phyloP scores from a whole-genome alignment of 2,329 filamentous ascomycete genomes.

The Colletotrichum melonis region DNA sequence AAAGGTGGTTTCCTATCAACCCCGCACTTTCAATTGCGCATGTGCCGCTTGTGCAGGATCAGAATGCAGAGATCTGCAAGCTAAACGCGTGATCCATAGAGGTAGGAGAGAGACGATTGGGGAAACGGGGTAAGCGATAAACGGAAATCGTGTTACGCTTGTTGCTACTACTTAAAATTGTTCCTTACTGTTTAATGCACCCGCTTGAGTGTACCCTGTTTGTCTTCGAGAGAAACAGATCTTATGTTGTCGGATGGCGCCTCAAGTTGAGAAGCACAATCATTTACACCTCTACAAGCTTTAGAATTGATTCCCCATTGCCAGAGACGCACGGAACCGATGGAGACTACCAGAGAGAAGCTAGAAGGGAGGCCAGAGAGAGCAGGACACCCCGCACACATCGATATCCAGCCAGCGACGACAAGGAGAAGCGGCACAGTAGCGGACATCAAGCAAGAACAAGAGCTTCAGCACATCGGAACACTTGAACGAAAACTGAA shows the following conservation, averaged over 20 bases:
- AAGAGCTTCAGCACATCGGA: conserved; percentile 46
- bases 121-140: too few species aligned
- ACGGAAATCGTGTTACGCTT: neutral
- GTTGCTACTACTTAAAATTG: neutral
- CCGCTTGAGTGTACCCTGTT: too few species aligned
- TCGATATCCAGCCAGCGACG: neutral
- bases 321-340: neutral
- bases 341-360: neutral
- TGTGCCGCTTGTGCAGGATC: neutral
- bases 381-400: neutral
- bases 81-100: too few species aligned
- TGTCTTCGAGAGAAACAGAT: too few species aligned
- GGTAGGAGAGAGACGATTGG: neutral
- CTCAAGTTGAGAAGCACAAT: too few species aligned
- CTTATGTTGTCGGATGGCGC: too few species aligned
- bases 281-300: too few species aligned
- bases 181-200: too few species aligned
- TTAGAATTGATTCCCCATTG: neutral
- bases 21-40: neutral
- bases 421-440: neutral
- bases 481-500: conserved; percentile 52
- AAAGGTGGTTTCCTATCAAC: neutral
- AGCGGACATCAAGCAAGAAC: conserved; percentile 7
- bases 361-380: neutral
- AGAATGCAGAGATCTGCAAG: neutral